Percentiles rank a stretch among this genome's conserved stretches.
Evolutionary conservation across 2,329 filamentous ascomycete genomes (phyloP).

Genomic region (Diaporthe citri): DNA sequence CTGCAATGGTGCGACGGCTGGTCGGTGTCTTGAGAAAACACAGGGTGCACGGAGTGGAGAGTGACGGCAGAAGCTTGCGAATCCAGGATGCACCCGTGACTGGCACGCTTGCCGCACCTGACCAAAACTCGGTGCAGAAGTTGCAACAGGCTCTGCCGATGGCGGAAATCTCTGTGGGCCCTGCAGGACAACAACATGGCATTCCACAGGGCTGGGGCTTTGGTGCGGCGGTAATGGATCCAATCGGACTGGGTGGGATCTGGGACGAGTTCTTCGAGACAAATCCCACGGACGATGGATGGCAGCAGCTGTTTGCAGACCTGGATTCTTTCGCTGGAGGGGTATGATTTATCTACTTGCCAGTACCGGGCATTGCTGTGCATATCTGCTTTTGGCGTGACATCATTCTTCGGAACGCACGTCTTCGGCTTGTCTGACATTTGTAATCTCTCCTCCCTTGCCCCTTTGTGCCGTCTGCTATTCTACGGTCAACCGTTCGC

Average conservation of each 20-base stretch:
- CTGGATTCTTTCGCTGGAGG: conserved; percentile 31
- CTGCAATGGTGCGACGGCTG: conserved; percentile 39
- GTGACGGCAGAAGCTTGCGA: background rate
- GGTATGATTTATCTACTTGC: background rate
- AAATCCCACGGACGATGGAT: conserved; percentile 32
- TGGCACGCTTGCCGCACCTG: background rate
- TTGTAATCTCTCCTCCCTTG: background rate
- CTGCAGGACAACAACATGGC: background rate
- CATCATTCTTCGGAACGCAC: background rate
- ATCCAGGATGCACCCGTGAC: background rate
- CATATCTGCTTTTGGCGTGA: background rate
- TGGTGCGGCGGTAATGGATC: background rate
- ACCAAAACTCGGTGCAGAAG: background rate
- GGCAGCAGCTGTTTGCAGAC: conserved; percentile 44
- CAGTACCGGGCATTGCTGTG: background rate
- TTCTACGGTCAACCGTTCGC: background rate
- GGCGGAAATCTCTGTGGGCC: background rate
- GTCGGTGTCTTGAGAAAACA: conserved; percentile 37
- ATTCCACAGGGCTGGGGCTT: background rate
- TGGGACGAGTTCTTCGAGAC: conserved; percentile 38
- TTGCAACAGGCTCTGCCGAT: background rate
- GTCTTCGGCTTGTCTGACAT: background rate
- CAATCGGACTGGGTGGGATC: conserved; percentile 14
- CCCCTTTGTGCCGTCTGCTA: conserved; percentile 1
- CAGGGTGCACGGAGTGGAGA: conserved; percentile 31